Evolutionary conservation across 1,139 yeast genomes (phyloP), one percentile per base, ranked within the genome.

Genomic region (Candida sojae): DNA sequence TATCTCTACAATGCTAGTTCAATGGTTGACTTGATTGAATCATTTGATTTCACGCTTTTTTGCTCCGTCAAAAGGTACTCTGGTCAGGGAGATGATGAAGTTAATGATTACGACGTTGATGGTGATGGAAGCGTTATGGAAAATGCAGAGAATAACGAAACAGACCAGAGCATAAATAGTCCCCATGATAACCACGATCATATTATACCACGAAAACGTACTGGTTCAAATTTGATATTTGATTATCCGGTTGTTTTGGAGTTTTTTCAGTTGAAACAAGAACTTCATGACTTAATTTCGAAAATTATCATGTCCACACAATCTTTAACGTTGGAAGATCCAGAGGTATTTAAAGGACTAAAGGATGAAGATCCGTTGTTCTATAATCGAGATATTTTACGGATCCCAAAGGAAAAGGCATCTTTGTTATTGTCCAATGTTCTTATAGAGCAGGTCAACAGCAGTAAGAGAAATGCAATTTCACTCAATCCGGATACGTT

Each of bases 211-310:
- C 28, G 30, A 9, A 34, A 40, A 13, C 29, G 33, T 25, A 47
- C 54, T 10, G 43, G 51, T 7, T 55, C 65, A 34, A 68, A 64
- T 43, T 63, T 80, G 31, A 68, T 78, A 4, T 72, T 79, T 56
- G 82, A 82, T 45, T 78, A 84, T 56, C 86, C 89, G 1, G 73
- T 86, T 17, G 77, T 90, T 9, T 74, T 84, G 34, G 96, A 89
- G 46, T 89, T 88, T 61, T 80, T 86, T 60, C 87, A 86, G 53
- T 71, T 80, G 43, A 91, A 90, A 58, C 97, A 90, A 60, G 75
- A 80, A 21, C 66, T 88, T 39, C 93, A 90, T 63, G 85, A 87
- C 55, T 67, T 78, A 5, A 71, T 86, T 38, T 72, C 84, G 6
- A 78, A 79, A 29, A 72, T 89, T 12, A 74, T 88, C 28, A 79